Conservation (phyloP, 2,329 filamentous ascomycete species). For the Aurifilum marmelostoma region DNA sequence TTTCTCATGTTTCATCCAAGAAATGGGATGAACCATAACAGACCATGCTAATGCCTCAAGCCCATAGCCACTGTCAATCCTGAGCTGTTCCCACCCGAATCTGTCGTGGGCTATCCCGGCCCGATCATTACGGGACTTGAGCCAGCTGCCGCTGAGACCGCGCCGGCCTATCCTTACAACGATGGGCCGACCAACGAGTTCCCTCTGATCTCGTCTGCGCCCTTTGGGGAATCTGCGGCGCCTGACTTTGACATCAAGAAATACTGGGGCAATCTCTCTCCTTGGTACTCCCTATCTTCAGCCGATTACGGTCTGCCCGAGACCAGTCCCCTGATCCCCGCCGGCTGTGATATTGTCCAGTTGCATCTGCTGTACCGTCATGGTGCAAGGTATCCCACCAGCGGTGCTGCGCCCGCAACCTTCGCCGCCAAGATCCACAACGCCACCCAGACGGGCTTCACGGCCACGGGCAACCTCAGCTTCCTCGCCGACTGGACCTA, state of each 20-base stretch:
- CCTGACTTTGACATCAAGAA: slow-evolving; percentile 37
- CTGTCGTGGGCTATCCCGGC: slow-evolving; percentile 36
- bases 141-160: slow-evolving; percentile 37
- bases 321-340: slow-evolving; percentile 37
- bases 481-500: slow-evolving; percentile 41
- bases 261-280: slow-evolving; percentile 40
- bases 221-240: slow-evolving; percentile 33
- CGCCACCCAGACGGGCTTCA: slow-evolving; percentile 39
- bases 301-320: slow-evolving; percentile 39
- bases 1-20: slow-evolving; percentile 2
- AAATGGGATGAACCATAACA: neutral
- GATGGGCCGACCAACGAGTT: slow-evolving; percentile 36
- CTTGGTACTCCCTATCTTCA: slow-evolving; percentile 40
- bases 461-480: slow-evolving; percentile 36
- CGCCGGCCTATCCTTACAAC: slow-evolving; percentile 37
- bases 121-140: slow-evolving; percentile 37
- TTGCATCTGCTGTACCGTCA: slow-evolving; percentile 41
- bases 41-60: neutral
- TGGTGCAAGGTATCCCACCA: slow-evolving; percentile 40
- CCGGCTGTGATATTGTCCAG: slow-evolving; percentile 38
- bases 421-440: slow-evolving; percentile 41
- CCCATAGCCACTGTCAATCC: slow-evolving; percentile 36
- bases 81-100: slow-evolving; percentile 37
- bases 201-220: slow-evolving; percentile 36
- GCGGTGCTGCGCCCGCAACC: slow-evolving; percentile 35